phyloP scores from a whole-genome alignment of 2,329 filamentous ascomycete genomes.

The Orbilia ellipsospora region DNA sequence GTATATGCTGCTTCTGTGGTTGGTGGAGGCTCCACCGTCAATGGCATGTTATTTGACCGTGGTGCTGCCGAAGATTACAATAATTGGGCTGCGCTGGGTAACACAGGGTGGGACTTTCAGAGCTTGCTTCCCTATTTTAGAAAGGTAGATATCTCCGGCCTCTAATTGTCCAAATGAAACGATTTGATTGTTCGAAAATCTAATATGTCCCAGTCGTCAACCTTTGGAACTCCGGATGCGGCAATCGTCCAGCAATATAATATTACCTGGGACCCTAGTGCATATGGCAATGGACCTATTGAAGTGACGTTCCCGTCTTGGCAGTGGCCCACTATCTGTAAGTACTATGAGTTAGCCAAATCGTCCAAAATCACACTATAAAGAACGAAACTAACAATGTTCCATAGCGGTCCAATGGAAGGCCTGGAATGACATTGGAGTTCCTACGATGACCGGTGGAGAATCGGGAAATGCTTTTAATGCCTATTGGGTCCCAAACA shows the following conservation, averaged over 20 bases:
- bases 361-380: too few relatives aligned
- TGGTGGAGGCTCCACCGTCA: slow-evolving; percentile 63
- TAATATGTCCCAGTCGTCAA: slow-evolving; percentile 59
- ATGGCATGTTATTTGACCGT: slow-evolving; percentile 67
- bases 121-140: slow-evolving; percentile 61
- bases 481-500: slow-evolving; percentile 61
- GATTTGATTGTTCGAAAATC: background rate
- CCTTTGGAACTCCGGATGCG: slow-evolving; percentile 60
- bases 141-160: slow-evolving; percentile 56
- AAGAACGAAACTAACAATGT: too few relatives aligned
- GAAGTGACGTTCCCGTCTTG: slow-evolving; percentile 61
- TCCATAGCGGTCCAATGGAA: slow-evolving; percentile 42
- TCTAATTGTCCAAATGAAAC: background rate
- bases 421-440: slow-evolving; percentile 44
- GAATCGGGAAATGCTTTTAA: slow-evolving; percentile 57
- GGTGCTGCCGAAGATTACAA: slow-evolving; percentile 64
- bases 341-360: background rate
- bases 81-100: slow-evolving; percentile 65
- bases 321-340: slow-evolving; percentile 57
- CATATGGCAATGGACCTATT: slow-evolving; percentile 61
- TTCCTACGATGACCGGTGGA: slow-evolving; percentile 42
- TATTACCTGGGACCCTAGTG: slow-evolving; percentile 61
- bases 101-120: slow-evolving; percentile 65
- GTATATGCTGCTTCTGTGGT: slow-evolving; percentile 62
- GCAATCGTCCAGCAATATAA: slow-evolving; percentile 59